Percentiles rank a stretch among this genome's conserved stretches.
Evolutionary conservation across 1,139 yeast species (phyloP).

Genomic region (Candida tropicalis): DNA sequence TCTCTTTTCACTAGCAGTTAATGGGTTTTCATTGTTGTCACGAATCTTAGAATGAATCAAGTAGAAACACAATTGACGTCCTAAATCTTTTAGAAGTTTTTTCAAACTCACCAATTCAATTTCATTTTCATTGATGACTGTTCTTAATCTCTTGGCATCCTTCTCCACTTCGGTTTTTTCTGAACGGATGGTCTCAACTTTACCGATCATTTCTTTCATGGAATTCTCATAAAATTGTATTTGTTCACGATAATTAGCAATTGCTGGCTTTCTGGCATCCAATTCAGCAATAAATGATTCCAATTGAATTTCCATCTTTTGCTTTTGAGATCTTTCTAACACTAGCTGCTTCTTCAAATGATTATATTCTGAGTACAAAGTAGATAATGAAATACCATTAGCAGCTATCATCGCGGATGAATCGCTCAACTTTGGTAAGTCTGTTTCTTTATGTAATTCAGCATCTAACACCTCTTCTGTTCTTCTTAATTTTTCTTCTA

Average conservation of each 20-base stretch:
- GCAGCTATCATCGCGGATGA: constrained; percentile 50
- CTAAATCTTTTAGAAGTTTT: constrained; percentile 68
- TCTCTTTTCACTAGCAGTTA: constrained; percentile 57
- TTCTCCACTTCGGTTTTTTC: constrained; percentile 47
- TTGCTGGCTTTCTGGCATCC: constrained; percentile 77
- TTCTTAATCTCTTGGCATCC: constrained; percentile 34
- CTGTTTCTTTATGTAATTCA: constrained; percentile 44
- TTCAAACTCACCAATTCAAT: constrained; percentile 47
- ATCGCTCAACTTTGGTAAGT: constrained; percentile 38
- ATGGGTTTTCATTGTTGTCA: constrained; percentile 53
- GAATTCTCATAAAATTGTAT: constrained; percentile 45
- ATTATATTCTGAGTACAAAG: constrained; percentile 69
- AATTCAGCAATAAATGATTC: constrained; percentile 73
- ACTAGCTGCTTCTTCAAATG: constrained; percentile 66
- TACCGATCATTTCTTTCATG: constrained; percentile 41
- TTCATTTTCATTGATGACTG: constrained; percentile 33
- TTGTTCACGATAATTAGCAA: constrained; percentile 66
- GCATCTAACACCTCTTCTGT: constrained; percentile 47
- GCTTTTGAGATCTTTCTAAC: constrained; percentile 72
- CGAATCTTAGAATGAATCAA: constrained; percentile 67
- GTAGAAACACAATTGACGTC: constrained; percentile 76
- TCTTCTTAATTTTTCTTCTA: constrained; percentile 40
- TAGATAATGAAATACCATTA: constrained; percentile 64
- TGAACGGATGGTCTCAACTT: constrained; percentile 37
- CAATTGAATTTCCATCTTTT: constrained; percentile 68